Evolutionary conservation across 1,284 basidiomycete species (phyloP), one percentile per base, ranked within the genome.

Genomic region (Phellinidium pouzarii): DNA sequence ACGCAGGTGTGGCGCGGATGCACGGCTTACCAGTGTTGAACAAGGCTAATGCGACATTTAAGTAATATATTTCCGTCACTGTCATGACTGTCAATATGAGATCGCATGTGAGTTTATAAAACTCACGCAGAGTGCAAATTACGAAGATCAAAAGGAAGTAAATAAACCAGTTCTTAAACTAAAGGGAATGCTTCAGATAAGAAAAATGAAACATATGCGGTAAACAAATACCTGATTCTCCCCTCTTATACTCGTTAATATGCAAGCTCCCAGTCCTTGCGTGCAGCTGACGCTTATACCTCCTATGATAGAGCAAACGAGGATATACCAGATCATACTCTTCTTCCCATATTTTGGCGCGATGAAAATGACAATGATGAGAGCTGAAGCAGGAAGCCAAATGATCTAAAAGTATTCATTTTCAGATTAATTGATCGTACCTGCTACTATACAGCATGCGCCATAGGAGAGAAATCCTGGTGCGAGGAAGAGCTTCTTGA

Each of bases 221-320:
- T 54, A 31, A n/a, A 11, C 43, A 65, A 72, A 4, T 44, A 81
- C 86, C 78, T 94, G 92, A 65, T 90, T 95, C 63, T 89, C 78
- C 44, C 94, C 94, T 69, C 82, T 76, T 17, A 86, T 90, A 38
- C 83, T 86, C 31, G 90, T 85, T 29, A 99, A 81, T 62, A 99
- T 96, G 38, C 93, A 87, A 20, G 91, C 74, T 34, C 95, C 95
- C 19, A 99, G 78, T 31, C 95, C 95, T 41, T 92, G 94, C 2
- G 94, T 97, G 55, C 95, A 94, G 61, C 90, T 94, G 60, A 99
- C 95, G 58, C 87, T 92, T 56, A 99, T 87, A 1, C 96, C 95
- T 25, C 95, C 95, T 63, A 98, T 97, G 76, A 98, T 84, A 59
- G 88, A 93, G 70, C 95, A 99, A 36, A 97, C 89, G 42, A 78